Evolutionary conservation across 1,139 yeast species (phyloP).

Genomic region (Suhomyces maxii): DNA sequence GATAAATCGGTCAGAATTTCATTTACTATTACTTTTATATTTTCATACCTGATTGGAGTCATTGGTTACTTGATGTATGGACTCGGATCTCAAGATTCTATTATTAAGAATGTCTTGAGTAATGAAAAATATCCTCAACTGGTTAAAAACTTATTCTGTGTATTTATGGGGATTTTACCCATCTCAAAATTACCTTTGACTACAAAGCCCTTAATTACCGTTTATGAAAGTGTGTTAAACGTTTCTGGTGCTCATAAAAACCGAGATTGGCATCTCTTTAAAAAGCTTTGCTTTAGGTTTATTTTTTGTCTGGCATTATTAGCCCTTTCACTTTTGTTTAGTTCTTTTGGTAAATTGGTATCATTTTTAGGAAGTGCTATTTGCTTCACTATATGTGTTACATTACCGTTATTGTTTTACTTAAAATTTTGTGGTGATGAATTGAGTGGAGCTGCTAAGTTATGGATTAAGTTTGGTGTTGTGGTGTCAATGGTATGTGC

Average conservation of each 20-base stretch:
- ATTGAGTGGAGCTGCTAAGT: constrained; percentile 37
- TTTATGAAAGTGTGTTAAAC: constrained; percentile 29
- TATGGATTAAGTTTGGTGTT: constrained; percentile 48
- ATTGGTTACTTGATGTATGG: constrained; percentile 48
- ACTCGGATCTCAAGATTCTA: constrained; percentile 33
- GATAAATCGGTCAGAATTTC: constrained; percentile 29
- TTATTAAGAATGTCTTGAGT: constrained; percentile 40
- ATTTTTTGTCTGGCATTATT: constrained; percentile 32
- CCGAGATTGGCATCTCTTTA: background rate
- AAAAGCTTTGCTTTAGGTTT: constrained; percentile 23
- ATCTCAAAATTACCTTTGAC: constrained; percentile 44
- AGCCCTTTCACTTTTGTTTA: constrained; percentile 57
- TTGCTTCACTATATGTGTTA: constrained; percentile 77
- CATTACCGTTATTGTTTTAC: constrained; percentile 75
- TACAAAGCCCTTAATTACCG: constrained; percentile 42
- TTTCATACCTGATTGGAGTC: constrained; percentile 36
- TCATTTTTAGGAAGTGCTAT: constrained; percentile 82
- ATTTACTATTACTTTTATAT: constrained; percentile 32
- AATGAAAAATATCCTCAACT: constrained; percentile 34
- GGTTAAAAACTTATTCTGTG: constrained; percentile 31
- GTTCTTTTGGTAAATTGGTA: constrained; percentile 79
- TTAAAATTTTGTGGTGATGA: constrained; percentile 53
- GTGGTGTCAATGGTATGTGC: constrained; percentile 48
- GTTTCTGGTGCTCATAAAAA: constrained; percentile 3
- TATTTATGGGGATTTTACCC: constrained; percentile 42